Percentiles rank a stretch among this genome's conserved stretches.
Evolutionary conservation across 1,284 basidiomycete species (phyloP).

Genomic region (Trichosporon asahii): DNA sequence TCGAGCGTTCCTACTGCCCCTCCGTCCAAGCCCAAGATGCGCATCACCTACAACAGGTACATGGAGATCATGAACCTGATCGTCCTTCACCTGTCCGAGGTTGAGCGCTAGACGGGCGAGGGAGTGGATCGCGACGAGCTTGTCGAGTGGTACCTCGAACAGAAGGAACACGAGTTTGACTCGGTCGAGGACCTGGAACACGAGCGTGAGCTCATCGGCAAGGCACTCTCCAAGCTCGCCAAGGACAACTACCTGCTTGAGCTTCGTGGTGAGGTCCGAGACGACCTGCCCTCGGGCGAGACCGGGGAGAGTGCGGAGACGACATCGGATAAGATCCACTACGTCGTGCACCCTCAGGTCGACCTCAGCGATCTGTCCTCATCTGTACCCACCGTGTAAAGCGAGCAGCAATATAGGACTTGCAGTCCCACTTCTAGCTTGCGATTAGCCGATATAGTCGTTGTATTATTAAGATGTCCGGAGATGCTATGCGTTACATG

Average conservation of each 20-base stretch:
- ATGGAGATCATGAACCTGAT: constrained; percentile 75
- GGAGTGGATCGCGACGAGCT: constrained; percentile 86
- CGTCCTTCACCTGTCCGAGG: constrained; percentile 73
- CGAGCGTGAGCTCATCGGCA: constrained; percentile 83
- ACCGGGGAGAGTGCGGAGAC: constrained; percentile 32
- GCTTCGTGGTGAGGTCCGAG: constrained; percentile 73
- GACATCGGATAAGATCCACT: constrained; percentile 43
- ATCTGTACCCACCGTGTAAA: constrained; percentile 27
- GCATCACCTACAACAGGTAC: constrained; percentile 92
- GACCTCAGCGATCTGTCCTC: constrained; percentile 50
- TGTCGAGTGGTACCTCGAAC: constrained; percentile 94
- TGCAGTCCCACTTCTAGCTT: not conserved
- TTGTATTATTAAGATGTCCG: constrained; percentile 14
- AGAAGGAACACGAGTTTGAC: constrained; percentile 76
- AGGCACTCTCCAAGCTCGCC: constrained; percentile 83
- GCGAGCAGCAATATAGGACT: not conserved
- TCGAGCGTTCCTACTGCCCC: constrained; percentile 13
- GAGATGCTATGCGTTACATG: constrained; percentile 29
- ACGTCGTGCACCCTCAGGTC: constrained; percentile 52
- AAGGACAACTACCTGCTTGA: constrained; percentile 88
- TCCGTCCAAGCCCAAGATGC: constrained; percentile 65
- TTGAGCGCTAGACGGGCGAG: constrained; percentile 70
- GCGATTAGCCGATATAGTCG: not conserved
- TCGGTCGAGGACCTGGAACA: constrained; percentile 86
- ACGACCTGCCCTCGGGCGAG: constrained; percentile 60